phyloP scores from a whole-genome alignment of 345 rosid species.

The Boechera stricta region DNA sequence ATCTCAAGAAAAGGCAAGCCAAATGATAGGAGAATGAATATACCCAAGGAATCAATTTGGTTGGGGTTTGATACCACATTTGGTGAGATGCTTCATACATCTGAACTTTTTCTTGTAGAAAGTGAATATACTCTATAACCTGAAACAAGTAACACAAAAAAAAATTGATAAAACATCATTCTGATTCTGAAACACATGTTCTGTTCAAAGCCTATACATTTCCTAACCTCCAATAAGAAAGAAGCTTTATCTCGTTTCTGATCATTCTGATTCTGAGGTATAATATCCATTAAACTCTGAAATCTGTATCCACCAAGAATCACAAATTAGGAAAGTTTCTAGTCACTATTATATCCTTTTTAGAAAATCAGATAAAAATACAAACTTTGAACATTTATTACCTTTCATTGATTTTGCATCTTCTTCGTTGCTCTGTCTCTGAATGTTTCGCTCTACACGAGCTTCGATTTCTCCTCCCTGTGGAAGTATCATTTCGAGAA shows the following conservation, averaged over 20 bases:
- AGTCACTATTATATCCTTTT: neutral
- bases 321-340: neutral
- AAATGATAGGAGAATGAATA: slow-evolving; percentile 17
- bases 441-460: slow-evolving; percentile 74
- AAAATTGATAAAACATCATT: neutral
- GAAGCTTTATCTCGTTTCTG: slow-evolving; percentile 92
- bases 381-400: neutral
- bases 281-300: slow-evolving; percentile 77
- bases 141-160: slow-evolving; percentile 23
- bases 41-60: slow-evolving; percentile 79
- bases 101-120: slow-evolving; percentile 72
- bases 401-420: slow-evolving; percentile 93
- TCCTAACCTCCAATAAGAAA: slow-evolving; percentile 71
- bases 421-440: slow-evolving; percentile 86
- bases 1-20: neutral
- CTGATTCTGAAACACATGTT: neutral
- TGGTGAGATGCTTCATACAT: slow-evolving; percentile 70
- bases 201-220: neutral
- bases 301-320: slow-evolving; percentile 55
- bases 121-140: slow-evolving; percentile 86
- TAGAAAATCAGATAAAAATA: neutral
- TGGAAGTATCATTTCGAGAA: slow-evolving; percentile 47
- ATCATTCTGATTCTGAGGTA: slow-evolving; percentile 79
- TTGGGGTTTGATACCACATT: slow-evolving; percentile 65
- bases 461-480: slow-evolving; percentile 56